A percentile compares a stretch with the other conserved stretches of the same genome.
These are phyloP conservation scores for Bremia lactucae DNA, from an alignment of 352 stramenopile species.

Conservation along the genomic window DNA sequence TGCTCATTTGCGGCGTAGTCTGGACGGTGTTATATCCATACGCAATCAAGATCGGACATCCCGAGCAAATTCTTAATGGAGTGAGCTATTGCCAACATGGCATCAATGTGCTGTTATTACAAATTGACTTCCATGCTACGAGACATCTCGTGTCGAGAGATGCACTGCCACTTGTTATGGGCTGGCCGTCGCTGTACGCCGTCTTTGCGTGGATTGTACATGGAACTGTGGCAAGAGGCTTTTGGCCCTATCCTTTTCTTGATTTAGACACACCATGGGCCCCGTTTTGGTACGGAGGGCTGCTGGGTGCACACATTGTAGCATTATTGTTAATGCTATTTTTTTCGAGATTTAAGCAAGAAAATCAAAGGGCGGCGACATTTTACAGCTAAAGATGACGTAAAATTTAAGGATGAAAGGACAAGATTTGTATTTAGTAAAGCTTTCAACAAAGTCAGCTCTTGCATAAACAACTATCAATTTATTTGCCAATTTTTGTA, in stretches of 20 bases:
- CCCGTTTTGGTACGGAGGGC: slow-evolving; percentile 55
- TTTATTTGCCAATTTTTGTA: too few species aligned
- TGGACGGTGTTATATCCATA: slow-evolving; percentile 73
- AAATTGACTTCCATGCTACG: slow-evolving; percentile 49
- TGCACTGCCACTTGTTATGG: slow-evolving; percentile 47
- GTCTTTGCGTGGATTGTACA: slow-evolving; percentile 75
- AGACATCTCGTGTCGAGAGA: slow-evolving; percentile 42
- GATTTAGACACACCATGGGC: slow-evolving; percentile 59
- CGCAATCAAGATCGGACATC: slow-evolving; percentile 29
- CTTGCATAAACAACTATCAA: too few species aligned
- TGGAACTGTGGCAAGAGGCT: slow-evolving; percentile 44
- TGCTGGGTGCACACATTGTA: slow-evolving; percentile 40
- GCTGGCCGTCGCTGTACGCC: slow-evolving; percentile 52
- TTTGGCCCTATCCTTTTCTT: slow-evolving; percentile 80
- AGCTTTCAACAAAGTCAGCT: too few species aligned
- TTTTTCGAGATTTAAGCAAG: slow-evolving; percentile 39
- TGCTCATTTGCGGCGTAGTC: slow-evolving; percentile 62
- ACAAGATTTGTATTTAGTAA: too few species aligned
- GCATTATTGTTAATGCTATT: slow-evolving; percentile 29
- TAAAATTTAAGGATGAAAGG: too few species aligned
- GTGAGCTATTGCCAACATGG: slow-evolving; percentile 77
- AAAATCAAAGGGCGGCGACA: slow-evolving; percentile 2
- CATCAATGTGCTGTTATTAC: slow-evolving; percentile 55
- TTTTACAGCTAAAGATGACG: too few species aligned
- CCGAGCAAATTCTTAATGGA: slow-evolving; percentile 54